Percentiles rank a stretch among this genome's conserved stretches.
Conservation (phyloP, 495 filamentous ascomycete species). For the Penicillium desertorum region DNA sequence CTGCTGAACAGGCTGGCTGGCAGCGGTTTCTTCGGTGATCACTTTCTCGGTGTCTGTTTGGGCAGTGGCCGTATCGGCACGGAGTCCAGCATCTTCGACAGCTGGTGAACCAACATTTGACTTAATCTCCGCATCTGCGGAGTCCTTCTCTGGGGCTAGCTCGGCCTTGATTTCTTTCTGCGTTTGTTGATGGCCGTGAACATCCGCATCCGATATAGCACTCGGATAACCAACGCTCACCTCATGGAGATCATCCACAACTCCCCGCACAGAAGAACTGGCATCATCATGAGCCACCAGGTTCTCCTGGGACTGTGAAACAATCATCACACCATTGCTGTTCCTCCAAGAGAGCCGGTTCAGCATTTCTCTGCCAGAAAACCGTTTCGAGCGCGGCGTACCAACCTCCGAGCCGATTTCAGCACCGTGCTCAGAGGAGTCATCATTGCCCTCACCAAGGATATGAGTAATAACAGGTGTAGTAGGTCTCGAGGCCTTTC, state of each 20-base stretch:
- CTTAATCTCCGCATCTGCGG: neutral
- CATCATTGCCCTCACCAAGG: slow-evolving; percentile 26
- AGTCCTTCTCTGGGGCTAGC: neutral
- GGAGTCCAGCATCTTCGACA: neutral
- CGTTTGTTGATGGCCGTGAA: neutral
- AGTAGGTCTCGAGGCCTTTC: slow-evolving; percentile 8
- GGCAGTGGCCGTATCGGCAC: neutral
- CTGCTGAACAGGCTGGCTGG: neutral
- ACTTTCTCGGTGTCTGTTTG: neutral
- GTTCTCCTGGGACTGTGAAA: slow-evolving; percentile 30
- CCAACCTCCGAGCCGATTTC: slow-evolving; percentile 38
- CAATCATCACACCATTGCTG: slow-evolving; percentile 4
- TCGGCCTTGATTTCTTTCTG: neutral
- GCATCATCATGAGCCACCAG: slow-evolving; percentile 26
- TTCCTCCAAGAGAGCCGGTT: slow-evolving; percentile 23
- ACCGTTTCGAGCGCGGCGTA: slow-evolving; percentile 32
- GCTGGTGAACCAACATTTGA: neutral
- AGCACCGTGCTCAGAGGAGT: slow-evolving; percentile 38
- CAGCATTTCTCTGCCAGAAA: slow-evolving; percentile 27
- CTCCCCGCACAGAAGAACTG: slow-evolving; percentile 27
- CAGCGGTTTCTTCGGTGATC: neutral
- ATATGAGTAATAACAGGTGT: slow-evolving; percentile 10
- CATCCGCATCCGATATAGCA: slow-evolving; percentile 10
- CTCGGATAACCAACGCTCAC: slow-evolving; percentile 24
- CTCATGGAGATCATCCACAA: slow-evolving; percentile 29